Conservation (phyloP, 805 yeast genomes). For the Myxozyma lipomycoides region DNA sequence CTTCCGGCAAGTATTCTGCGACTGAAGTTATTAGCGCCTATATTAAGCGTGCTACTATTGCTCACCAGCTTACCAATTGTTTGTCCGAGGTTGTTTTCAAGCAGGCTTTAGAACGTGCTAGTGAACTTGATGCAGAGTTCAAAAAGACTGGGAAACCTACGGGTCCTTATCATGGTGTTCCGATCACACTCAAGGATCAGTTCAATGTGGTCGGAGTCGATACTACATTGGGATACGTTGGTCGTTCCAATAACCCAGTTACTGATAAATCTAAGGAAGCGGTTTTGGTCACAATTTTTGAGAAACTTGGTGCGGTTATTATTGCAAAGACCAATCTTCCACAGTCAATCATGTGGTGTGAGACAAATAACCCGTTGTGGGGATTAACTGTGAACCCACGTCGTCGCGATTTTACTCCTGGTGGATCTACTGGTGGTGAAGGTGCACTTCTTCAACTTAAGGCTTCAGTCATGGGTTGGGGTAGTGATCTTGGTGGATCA, state of each 20-base stretch:
- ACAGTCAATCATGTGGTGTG: constrained; percentile 51
- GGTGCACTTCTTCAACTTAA: constrained; percentile 46
- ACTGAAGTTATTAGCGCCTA: constrained; percentile 47
- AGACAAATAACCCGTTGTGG: constrained; percentile 44
- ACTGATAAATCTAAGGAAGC: constrained; percentile 43
- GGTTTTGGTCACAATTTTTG: constrained; percentile 46
- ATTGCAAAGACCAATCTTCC: constrained; percentile 57
- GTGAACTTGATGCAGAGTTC: constrained; percentile 50
- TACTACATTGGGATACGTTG: constrained; percentile 42
- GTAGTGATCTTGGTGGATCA: constrained; percentile 54
- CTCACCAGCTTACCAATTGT: constrained; percentile 33
- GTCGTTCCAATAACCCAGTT: constrained; percentile 41
- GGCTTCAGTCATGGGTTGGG: constrained; percentile 52
- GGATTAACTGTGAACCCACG: constrained; percentile 48
- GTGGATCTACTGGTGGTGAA: constrained; percentile 59
- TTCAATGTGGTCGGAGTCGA: constrained; percentile 51
- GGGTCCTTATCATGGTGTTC: constrained; percentile 69
- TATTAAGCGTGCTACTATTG: constrained; percentile 29
- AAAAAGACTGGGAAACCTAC: constrained; percentile 45
- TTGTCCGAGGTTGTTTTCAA: constrained; percentile 46
- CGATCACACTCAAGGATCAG: constrained; percentile 65
- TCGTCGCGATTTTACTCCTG: constrained; percentile 45
- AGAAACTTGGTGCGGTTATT: constrained; percentile 54
- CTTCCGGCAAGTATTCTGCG: constrained; percentile 40
- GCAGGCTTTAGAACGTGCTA: constrained; percentile 56